Base-by-base conservation (phyloP, 2,329 filamentous ascomycete genomes). In the Sphaerulina populicola region DNA sequence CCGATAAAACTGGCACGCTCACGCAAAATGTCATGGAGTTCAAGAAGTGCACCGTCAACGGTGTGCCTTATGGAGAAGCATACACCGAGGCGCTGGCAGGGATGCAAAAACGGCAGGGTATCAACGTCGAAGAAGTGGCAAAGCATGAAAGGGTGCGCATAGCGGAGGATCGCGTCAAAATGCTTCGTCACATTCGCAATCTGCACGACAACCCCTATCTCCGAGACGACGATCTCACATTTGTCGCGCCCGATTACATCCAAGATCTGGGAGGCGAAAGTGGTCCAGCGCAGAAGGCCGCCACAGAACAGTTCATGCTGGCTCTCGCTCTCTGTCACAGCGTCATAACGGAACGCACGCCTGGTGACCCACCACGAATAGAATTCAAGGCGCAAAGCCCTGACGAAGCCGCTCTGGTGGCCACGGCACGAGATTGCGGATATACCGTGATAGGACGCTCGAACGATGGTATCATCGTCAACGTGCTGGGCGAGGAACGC, bases 21-120 rank as follows among this genome's bases (percentile, higher is more conserved):
- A 94, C 88, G 0, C 88, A 94, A 64, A 94, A 94, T 66, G 86
- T 94, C 47, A 94, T 94, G 93, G 94, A 98, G 68, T 98, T 97
- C 79, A 98, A 97, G 70, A 98, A 98, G 70, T 89, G 86, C 49
- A 94, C 90, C 0, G 84, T 98, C 70, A 97, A 97, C 63, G 91
- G 91, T n/a, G 80, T 93, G 54, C 83, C 90, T 0, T 98, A 98
- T 60, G 93, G 94, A 55, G 93, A 98, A 71, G 93, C 93, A 0
- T 98, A 96, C 64, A 98, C 94, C 0, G 93, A 98, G 69, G 93
- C 93, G 0, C 88, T 95, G 69, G 87, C 91, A 46, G 93, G 93
- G 51, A 93, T 98, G 87, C 89, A 94, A 66, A 89, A 91, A 69
- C 81, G 93, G 54, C 74, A 91, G 69, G 93, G 93, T 44, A 78